These are phyloP conservation scores for Tetradesmus obliquus DNA, from an alignment of 139 green algal genomes.

Conservation along the genomic window DNA sequence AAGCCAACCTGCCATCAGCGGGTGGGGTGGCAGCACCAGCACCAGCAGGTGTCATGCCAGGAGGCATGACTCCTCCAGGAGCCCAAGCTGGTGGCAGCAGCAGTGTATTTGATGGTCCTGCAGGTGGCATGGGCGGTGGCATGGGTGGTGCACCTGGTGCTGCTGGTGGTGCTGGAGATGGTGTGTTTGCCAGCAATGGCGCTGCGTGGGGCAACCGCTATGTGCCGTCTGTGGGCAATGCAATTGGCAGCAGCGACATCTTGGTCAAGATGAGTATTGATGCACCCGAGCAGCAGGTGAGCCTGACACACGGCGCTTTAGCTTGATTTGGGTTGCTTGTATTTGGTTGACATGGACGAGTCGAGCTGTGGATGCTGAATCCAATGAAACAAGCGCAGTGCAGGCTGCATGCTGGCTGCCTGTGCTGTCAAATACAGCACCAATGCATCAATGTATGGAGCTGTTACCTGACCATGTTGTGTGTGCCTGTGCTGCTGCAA, in stretches of 20 bases:
- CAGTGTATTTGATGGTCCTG: not conserved
- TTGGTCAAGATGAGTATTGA: not conserved
- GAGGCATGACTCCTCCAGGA: not conserved
- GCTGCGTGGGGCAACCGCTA: not conserved
- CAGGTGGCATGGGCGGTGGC: not conserved
- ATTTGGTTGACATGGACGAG: no score
- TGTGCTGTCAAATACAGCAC: no score
- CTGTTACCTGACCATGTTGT: no score
- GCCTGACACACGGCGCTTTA: no score
- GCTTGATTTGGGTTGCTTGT: no score
- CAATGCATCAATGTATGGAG: no score
- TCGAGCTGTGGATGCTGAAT: no score
- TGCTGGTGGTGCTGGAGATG: not conserved
- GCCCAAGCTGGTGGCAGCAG: not conserved
- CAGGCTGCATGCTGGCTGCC: no score
- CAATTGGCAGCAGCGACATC: conserved; percentile 19
- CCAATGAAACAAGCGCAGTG: no score
- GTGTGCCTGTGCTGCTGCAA: no score
- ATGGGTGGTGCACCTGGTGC: not conserved
- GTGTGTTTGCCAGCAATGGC: not conserved
- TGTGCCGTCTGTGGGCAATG: conserved; percentile 6
- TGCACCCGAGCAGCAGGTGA: not conserved
- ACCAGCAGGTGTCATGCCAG: not conserved
- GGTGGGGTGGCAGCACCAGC: no score
- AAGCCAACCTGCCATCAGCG: not conserved